Percentiles rank a stretch among this genome's conserved stretches.
phyloP scores from a whole-genome alignment of 2,329 filamentous ascomycete genomes.

The Phialophora chinensis region DNA sequence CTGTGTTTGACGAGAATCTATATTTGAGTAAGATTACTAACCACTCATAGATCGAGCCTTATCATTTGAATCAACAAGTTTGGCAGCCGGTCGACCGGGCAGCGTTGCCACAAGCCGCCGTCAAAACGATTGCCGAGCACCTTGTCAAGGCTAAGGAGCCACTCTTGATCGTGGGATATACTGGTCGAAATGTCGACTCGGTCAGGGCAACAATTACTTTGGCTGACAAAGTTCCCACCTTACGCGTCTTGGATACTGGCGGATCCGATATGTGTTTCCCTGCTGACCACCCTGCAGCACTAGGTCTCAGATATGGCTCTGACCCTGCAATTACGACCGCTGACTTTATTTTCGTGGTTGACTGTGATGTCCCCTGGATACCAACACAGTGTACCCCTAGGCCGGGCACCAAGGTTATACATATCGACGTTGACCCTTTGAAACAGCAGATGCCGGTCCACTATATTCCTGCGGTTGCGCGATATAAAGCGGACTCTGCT shows the following conservation, averaged over 20 bases:
- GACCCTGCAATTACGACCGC: slow-evolving; percentile 76
- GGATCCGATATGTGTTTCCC: slow-evolving; percentile 60
- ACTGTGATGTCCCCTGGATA: slow-evolving; percentile 94
- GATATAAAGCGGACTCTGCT: slow-evolving; percentile 70
- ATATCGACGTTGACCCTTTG: slow-evolving; percentile 70
- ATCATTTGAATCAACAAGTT: slow-evolving; percentile 68
- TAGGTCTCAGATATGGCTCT: slow-evolving; percentile 74
- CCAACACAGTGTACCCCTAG: slow-evolving; percentile 71
- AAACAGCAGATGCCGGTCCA: slow-evolving; percentile 77
- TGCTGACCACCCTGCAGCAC: slow-evolving; percentile 58
- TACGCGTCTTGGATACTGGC: slow-evolving; percentile 59
- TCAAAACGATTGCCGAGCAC: slow-evolving; percentile 52
- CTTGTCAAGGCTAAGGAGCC: slow-evolving; percentile 56
- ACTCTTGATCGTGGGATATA: slow-evolving; percentile 59
- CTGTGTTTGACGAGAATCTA: no score
- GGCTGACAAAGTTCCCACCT: slow-evolving; percentile 54
- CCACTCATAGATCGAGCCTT: slow-evolving; percentile 77
- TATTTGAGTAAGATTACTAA: no score
- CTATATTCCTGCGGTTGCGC: slow-evolving; percentile 69
- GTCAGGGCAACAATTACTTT: slow-evolving; percentile 54
- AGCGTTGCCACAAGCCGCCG: slow-evolving; percentile 59
- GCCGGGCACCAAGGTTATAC: slow-evolving; percentile 63
- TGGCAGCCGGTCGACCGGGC: slow-evolving; percentile 76
- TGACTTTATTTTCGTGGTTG: slow-evolving; percentile 82
- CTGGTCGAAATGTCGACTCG: slow-evolving; percentile 53